A percentile compares a stretch with the other conserved stretches of the same genome.
Conservation (phyloP, 139 green algal genomes). For the Closterium sp. region DNA sequence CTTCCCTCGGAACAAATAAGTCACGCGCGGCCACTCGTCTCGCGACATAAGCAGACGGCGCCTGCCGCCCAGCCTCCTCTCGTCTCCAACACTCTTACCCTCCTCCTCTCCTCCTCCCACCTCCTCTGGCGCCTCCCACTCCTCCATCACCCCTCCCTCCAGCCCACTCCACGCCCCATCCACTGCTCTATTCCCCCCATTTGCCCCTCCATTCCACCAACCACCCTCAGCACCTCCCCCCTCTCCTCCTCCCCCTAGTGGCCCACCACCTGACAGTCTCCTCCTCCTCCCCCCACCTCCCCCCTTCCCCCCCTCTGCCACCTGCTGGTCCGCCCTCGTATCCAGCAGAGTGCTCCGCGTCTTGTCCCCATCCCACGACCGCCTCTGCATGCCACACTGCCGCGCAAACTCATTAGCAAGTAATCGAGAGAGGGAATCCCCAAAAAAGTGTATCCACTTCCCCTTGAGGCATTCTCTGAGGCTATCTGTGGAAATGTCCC, state of each 20-base stretch:
- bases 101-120: neutral
- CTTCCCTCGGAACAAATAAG: constrained; percentile 20
- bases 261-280: neutral
- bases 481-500: neutral
- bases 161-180: neutral
- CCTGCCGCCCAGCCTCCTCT: neutral
- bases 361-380: constrained; percentile 2
- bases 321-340: neutral
- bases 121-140: neutral
- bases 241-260: neutral
- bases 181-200: neutral
- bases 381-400: constrained; percentile 1
- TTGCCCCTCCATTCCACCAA: neutral
- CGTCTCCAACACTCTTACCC: neutral
- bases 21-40: constrained; percentile 12
- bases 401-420: constrained; percentile 7
- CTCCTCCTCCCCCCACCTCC: neutral
- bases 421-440: constrained; percentile 3
- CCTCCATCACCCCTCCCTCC: neutral
- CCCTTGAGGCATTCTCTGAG: constrained; percentile 18
- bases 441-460: constrained; percentile 31
- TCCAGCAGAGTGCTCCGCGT: neutral
- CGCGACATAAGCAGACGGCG: neutral
- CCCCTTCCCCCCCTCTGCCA: neutral
- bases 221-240: neutral